These are phyloP conservation scores for Plenodomus lindquistii DNA, from an alignment of 2,329 filamentous ascomycete species.

Conservation along the genomic window DNA sequence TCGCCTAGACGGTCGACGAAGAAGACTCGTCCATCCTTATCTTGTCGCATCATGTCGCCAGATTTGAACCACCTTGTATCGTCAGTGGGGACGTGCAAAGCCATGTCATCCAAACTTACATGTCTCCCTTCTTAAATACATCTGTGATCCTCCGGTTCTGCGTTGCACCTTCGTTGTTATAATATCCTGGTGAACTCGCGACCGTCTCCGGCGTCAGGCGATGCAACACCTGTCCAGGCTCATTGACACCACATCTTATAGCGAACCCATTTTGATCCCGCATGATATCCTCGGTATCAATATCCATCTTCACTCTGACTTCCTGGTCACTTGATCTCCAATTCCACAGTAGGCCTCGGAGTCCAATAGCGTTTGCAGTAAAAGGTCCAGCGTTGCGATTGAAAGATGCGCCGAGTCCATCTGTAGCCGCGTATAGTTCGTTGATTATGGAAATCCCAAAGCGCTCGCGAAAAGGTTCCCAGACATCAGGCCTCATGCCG, in stretches of 20 bases:
- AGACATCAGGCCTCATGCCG: conserved; percentile 49
- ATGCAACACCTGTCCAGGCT: conserved; percentile 43
- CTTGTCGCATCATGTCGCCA: conserved; percentile 45
- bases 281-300: conserved; percentile 45
- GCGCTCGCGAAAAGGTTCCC: conserved; percentile 45
- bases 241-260: conserved; percentile 33
- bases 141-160: conserved; percentile 34
- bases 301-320: conserved; percentile 43
- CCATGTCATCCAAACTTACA: conserved; percentile 26
- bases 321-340: conserved; percentile 31
- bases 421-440: conserved; percentile 47
- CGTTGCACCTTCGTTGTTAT: conserved; percentile 40
- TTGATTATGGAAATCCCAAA: conserved; percentile 46
- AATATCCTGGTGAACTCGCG: conserved; percentile 34
- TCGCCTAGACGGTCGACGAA: conserved; percentile 46
- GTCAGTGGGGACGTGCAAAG: neutral
- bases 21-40: conserved; percentile 40
- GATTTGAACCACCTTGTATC: conserved; percentile 41
- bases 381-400: conserved; percentile 41
- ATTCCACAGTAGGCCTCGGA: conserved; percentile 43
- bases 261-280: conserved; percentile 42
- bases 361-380: conserved; percentile 37
- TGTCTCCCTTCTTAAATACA: conserved; percentile 45
- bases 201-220: conserved; percentile 32
- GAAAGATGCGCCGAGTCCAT: conserved; percentile 41